Conservation (phyloP, 139 green algal species). For the Closterium sp. region DNA sequence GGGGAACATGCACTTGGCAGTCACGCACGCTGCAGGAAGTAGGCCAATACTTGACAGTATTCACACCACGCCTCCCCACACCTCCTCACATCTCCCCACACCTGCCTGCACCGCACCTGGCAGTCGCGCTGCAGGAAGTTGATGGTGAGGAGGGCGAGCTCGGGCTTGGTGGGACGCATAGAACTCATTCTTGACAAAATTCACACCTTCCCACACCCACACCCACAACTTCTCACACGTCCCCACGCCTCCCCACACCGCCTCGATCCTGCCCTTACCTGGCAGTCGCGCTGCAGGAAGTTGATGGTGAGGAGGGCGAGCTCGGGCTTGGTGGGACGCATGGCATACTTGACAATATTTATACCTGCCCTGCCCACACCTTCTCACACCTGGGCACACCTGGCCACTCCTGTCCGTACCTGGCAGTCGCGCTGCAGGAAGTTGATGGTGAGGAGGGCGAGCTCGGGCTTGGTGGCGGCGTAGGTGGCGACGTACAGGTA, state of each 20-base stretch:
- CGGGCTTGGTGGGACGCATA: slow-evolving; percentile 63
- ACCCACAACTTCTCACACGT: no score
- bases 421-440: slow-evolving; percentile 69
- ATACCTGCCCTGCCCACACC: no score
- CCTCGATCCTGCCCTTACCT: not conserved
- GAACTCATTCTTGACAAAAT: no score
- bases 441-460: slow-evolving; percentile 84
- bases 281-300: slow-evolving; percentile 70
- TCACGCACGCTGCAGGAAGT: no score
- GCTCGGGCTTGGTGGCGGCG: slow-evolving; percentile 66
- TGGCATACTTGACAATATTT: no score
- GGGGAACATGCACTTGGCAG: no score
- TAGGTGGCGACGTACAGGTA: slow-evolving; percentile 74
- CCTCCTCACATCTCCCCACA: no score
- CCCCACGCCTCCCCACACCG: not conserved
- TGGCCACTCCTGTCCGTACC: no score
- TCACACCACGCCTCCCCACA: no score
- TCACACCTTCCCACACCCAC: not conserved
- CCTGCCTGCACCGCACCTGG: slow-evolving; percentile 1
- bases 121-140: slow-evolving; percentile 78
- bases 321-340: slow-evolving; percentile 74
- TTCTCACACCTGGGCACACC: no score
- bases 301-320: slow-evolving; percentile 84
- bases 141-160: slow-evolving; percentile 81
- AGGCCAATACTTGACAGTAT: no score